Percentiles rank a stretch among this genome's conserved stretches.
These are phyloP conservation scores for Pythium myriotylum DNA, from an alignment of 352 stramenopile species.

Conservation along the genomic window DNA sequence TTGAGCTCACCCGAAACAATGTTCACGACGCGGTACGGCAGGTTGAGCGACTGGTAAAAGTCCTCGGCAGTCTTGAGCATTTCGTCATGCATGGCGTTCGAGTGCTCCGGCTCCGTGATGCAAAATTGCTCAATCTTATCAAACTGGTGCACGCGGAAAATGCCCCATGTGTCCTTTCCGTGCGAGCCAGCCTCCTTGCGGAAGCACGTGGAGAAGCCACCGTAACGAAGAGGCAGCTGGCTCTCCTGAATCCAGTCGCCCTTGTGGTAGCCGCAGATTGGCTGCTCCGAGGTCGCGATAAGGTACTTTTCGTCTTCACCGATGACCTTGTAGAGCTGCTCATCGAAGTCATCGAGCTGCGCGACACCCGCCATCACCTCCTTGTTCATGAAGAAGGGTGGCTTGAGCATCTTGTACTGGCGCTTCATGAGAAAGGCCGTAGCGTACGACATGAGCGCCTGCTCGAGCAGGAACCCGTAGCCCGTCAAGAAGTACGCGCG, in stretches of 20 bases:
- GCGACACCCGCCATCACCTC: conserved; percentile 98
- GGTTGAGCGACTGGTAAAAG: conserved; percentile 98
- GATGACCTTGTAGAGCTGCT: conserved; percentile 99
- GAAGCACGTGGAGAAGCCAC: conserved; percentile 99
- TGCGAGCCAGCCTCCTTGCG: conserved; percentile 98
- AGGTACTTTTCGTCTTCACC: conserved; percentile 99
- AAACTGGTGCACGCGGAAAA: conserved; percentile 99
- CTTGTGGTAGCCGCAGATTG: conserved; percentile 99
- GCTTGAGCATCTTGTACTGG: conserved; percentile 98
- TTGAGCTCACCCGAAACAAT: conserved; percentile 98
- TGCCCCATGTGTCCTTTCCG: conserved; percentile 99
- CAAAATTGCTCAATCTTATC: conserved; percentile 99
- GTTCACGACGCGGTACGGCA: conserved; percentile 99
- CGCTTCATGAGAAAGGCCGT: conserved; percentile 95
- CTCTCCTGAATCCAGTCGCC: conserved; percentile 90
- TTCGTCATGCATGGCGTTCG: conserved; percentile 91
- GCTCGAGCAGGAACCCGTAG: conserved; percentile 97
- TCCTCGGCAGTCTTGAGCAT: conserved; percentile 94
- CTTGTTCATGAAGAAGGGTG: conserved; percentile 99
- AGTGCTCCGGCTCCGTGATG: conserved; percentile 95
- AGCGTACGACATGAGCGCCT: conserved; percentile 99
- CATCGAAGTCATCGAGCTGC: conserved; percentile 99
- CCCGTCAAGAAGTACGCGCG: conserved; percentile 99
- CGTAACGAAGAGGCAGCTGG: conserved; percentile 82
- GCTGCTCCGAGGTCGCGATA: conserved; percentile 99